phyloP scores from a whole-genome alignment of 805 yeast species.

The Teunomyces lycoperdinae region DNA sequence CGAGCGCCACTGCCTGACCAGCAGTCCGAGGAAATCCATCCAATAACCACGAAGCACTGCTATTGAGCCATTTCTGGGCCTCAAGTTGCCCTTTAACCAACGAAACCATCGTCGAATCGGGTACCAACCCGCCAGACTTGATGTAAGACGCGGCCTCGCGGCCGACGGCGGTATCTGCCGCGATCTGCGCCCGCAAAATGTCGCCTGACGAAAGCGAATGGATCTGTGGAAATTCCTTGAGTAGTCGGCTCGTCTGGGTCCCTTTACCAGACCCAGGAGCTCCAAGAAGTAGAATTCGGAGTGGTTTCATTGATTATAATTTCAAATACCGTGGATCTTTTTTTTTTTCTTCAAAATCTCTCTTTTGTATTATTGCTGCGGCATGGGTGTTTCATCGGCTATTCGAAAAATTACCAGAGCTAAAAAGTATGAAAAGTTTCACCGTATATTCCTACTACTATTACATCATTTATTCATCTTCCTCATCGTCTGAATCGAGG shows the following conservation, averaged over 20 bases:
- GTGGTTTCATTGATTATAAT: constrained; percentile 29
- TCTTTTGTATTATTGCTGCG: neutral
- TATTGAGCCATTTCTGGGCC: constrained; percentile 40
- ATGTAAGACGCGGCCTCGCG: constrained; percentile 55
- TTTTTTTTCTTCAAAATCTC: neutral
- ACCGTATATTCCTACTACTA: neutral
- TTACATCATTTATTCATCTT: constrained; percentile 29
- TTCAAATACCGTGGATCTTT: neutral
- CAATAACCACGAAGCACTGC: constrained; percentile 60
- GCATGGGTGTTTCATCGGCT: neutral
- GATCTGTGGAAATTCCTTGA: constrained; percentile 51
- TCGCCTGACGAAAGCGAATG: constrained; percentile 81
- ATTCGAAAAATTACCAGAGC: too few relatives aligned
- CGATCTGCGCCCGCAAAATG: constrained; percentile 66
- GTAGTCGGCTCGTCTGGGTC: constrained; percentile 70
- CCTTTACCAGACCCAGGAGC: constrained; percentile 98
- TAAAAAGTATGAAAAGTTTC: neutral
- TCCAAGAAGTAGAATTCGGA: constrained; percentile 74
- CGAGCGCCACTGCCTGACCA: constrained; percentile 64
- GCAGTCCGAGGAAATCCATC: constrained; percentile 92
- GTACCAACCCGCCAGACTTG: constrained; percentile 63
- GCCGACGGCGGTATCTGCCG: constrained; percentile 53
- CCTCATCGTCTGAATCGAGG: constrained; percentile 48
- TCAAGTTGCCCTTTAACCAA: constrained; percentile 53
- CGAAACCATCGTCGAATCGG: constrained; percentile 65